Percentiles rank a stretch among this genome's conserved stretches.
These are phyloP conservation scores for Xylaria sp. DNA, from an alignment of 2,329 filamentous ascomycete species.

Conservation along the genomic window DNA sequence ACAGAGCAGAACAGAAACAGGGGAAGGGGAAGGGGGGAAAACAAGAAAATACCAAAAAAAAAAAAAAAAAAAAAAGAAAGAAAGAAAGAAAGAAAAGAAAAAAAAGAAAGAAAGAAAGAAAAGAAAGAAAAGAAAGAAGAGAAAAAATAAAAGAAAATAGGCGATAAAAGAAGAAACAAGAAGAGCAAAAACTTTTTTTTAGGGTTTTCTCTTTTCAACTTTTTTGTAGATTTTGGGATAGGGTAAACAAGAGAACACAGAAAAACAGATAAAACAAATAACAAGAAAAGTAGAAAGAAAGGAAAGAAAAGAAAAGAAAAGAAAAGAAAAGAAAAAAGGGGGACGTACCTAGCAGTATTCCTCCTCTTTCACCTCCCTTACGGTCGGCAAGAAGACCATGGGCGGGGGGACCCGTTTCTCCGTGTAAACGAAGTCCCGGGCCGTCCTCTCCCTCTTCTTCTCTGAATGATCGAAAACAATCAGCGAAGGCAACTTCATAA, in stretches of 20 bases:
- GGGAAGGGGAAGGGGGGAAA: not conserved
- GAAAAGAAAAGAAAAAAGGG: not conserved
- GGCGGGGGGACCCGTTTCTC: not conserved
- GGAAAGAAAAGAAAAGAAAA: not conserved
- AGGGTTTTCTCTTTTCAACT: not conserved
- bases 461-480: not conserved
- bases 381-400: not conserved
- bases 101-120: not conserved
- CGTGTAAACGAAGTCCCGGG: not conserved
- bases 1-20: not conserved
- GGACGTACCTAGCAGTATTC: conserved; percentile 4
- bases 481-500: not conserved
- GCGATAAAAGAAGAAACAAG: not conserved
- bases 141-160: not conserved
- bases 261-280: not conserved
- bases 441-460: not conserved
- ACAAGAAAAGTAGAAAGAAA: not conserved
- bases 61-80: not conserved
- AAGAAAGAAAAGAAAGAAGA: not conserved
- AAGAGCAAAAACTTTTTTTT: not conserved
- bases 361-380: not conserved
- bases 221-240: not conserved
- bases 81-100: not conserved
- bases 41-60: not conserved
- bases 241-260: not conserved